Evolutionary conservation across 1,139 yeast species (phyloP).

Genomic region (Arxiozyma slooffiae): DNA sequence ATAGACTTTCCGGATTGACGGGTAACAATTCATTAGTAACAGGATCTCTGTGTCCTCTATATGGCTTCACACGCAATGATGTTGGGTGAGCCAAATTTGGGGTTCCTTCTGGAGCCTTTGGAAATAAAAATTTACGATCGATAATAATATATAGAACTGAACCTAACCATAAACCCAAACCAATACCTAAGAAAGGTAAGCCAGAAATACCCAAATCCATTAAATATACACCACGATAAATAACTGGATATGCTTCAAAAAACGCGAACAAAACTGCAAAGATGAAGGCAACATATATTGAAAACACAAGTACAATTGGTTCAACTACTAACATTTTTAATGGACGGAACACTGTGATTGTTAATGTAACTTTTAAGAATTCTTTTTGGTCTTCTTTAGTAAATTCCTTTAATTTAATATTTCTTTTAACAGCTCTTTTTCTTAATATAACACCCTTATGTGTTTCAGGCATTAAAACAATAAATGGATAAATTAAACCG

Average conservation of each 20-base stretch:
- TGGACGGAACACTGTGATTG: constrained; percentile 48
- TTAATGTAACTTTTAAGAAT: constrained; percentile 34
- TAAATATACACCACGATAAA: constrained; percentile 51
- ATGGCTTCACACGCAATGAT: constrained; percentile 20
- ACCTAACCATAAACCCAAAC: constrained; percentile 52
- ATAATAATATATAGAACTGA: constrained; percentile 40
- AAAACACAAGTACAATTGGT: constrained; percentile 59
- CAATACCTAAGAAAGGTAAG: constrained; percentile 59
- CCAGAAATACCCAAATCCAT: constrained; percentile 57
- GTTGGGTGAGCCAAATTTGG: constrained; percentile 24
- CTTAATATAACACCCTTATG: constrained; percentile 53
- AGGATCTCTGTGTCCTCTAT: constrained; percentile 28
- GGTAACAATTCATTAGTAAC: constrained; percentile 44
- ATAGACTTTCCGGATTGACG: constrained; percentile 38
- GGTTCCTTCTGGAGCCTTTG: constrained; percentile 54
- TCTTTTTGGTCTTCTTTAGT: constrained; percentile 25
- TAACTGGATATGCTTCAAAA: constrained; percentile 69
- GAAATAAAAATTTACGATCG: constrained; percentile 43
- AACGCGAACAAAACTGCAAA: constrained; percentile 70
- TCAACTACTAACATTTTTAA: constrained; percentile 55
- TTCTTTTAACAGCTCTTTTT: constrained; percentile 50
- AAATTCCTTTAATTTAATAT: constrained; percentile 37
- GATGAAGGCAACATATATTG: constrained; percentile 58
- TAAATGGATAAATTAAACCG: constrained; percentile 53
- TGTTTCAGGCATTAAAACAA: constrained; percentile 56